A percentile compares a stretch with the other conserved stretches of the same genome.
These are phyloP conservation scores for Ceratocystis papillata DNA, from an alignment of 2,329 filamentous ascomycete species.

Conservation along the genomic window DNA sequence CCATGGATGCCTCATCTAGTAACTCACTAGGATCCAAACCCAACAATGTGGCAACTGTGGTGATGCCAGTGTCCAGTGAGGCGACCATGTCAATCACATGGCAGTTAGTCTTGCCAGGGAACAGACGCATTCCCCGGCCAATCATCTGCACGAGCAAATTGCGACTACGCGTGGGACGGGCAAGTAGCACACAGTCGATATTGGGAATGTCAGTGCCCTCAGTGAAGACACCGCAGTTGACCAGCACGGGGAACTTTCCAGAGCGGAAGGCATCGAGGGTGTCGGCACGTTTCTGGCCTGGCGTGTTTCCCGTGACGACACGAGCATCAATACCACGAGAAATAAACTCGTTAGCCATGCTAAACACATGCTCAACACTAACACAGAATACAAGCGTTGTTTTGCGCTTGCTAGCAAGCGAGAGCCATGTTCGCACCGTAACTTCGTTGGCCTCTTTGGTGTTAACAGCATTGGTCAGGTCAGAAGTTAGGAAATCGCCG, in stretches of 20 bases:
- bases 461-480: slow-evolving; percentile 77
- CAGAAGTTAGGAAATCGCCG: slow-evolving; percentile 68
- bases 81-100: slow-evolving; percentile 96
- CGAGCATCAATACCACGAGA: slow-evolving; percentile 68
- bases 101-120: slow-evolving; percentile 72
- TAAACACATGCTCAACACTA: slow-evolving; percentile 69
- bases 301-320: slow-evolving; percentile 76
- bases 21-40: slow-evolving; percentile 77
- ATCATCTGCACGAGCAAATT: slow-evolving; percentile 97
- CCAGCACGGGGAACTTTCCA: slow-evolving; percentile 63
- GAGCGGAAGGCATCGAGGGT: slow-evolving; percentile 65
- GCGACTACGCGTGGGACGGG: slow-evolving; percentile 78
- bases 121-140: slow-evolving; percentile 77
- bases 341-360: slow-evolving; percentile 66
- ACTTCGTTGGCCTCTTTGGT: slow-evolving; percentile 70
- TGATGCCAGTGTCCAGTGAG: slow-evolving; percentile 68
- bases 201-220: slow-evolving; percentile 97
- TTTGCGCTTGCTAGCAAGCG: slow-evolving; percentile 59
- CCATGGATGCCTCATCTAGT: slow-evolving; percentile 53
- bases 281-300: slow-evolving; percentile 54
- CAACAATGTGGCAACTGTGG: slow-evolving; percentile 85
- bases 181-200: slow-evolving; percentile 84
- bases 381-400: slow-evolving; percentile 94
- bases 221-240: slow-evolving; percentile 94
- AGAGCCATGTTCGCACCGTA: slow-evolving; percentile 75